Base-by-base conservation (phyloP, 2,329 filamentous ascomycete species). In the Cladobotryum protrusum region DNA sequence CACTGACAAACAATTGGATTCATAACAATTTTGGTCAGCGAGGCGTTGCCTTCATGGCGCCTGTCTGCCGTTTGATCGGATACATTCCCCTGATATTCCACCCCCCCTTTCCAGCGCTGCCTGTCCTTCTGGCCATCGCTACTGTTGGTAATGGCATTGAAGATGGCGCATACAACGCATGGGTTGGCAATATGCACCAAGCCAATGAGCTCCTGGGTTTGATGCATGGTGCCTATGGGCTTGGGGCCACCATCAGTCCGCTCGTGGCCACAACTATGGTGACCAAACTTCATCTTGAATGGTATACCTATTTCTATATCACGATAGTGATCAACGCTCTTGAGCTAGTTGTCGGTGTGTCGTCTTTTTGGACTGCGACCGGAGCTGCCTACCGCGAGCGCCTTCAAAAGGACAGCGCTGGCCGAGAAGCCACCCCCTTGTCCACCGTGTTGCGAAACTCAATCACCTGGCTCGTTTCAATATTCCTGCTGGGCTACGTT, bases 401-500 rank as follows among this genome's bases (percentile, higher is more conserved):
- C 19, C 58, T 64, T 1, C 52, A 56, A 15, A 62, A 56, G 9
- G 52, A 60, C 14, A 51, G 60, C 12, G 62, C 59, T 6, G 63
- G 72, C 8, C 63, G 69, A 8, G 72, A 63, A 61, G 78, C 61
- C 68, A 81, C 66, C 56, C 75, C 71, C 3, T 14, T 17, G 13
- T 59, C 69, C 1, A 65, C 62, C 9, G 71, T 72, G 14, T 65
- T 83, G n/a, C 61, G 62, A 5, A 62, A 73, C 45, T 74, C 72
- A 49, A 74, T 87, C 3, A 85, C 85, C 3, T 91, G 87, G 86
- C 71, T 89, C n/a, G 74, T 82, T 40, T 77, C 87, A 2, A 53
- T 86, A 2, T 95, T 95, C 63, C 70, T 95, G 13, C 76, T 95
- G 4, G 81, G 82, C 8, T 95, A 95, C 60, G 84, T 92, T 1